Evolutionary conservation across 768 basidiomycete species (phyloP), one percentile per base, ranked within the genome.

Genomic region (Pleurotus sapidus): DNA sequence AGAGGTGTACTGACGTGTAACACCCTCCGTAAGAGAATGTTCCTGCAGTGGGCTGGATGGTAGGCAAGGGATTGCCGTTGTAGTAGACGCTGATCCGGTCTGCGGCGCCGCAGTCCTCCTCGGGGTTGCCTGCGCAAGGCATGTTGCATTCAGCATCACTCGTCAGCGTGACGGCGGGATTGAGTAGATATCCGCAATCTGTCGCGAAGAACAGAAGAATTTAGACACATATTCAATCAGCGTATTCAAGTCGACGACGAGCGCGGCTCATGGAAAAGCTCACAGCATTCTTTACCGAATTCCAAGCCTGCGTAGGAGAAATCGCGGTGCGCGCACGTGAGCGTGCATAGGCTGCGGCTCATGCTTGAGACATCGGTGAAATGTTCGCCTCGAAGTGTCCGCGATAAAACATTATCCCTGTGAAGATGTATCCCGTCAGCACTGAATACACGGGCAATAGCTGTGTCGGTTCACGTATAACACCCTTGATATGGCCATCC

Each of bases 201-300:
- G 20, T n/a, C 5, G 23, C 12, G 15, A 30, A 49, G 11, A 30
- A 30, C 30, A 30, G 30, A 30, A 0, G 30, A 30, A 30, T 9
- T 8, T 30, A 30, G 30, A n/a, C 30, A 9, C 30, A 9, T 30
- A 9, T 30, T 30, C 11, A 30, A 30, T 30, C 30, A 30, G 30
- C 30, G 30, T 30, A 0, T 30, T 11, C 30, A 34, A 34, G 30
- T 3, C 1, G 11, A 8, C 30, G 11, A 34, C 8, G 30, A 11
- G 8, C 30, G 30, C 30, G 30, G 3, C 9, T 8, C 30, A 8
- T 1, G 30, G 9, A 14, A 12, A 25, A 30, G 51, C 62, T 46
- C 49, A 64, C 63, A 64, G 30, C 63, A 64, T 37, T 64, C 62
- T 9, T 38, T 25, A 14, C 59, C 54, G 43, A 58, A 64, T 56